A percentile compares a stretch with the other conserved stretches of the same genome.
phyloP scores from a whole-genome alignment of 164 flowering plant species.

The Macadamia tetraphylla region DNA sequence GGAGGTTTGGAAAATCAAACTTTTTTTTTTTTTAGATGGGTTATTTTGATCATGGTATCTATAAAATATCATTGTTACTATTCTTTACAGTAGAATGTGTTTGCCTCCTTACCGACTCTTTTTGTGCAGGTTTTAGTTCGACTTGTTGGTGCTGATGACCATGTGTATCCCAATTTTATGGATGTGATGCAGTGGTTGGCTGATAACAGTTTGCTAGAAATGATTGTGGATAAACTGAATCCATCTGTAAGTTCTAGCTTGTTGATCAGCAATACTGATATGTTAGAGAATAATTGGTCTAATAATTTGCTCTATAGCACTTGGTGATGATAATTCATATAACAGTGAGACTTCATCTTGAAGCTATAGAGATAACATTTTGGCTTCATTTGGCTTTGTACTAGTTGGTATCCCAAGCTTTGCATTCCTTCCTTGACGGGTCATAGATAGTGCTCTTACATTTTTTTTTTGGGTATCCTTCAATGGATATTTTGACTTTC shows the following conservation, averaged over 20 bases:
- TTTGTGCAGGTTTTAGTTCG: slow-evolving; percentile 73
- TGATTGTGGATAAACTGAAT: slow-evolving; percentile 90
- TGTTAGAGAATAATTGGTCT: no score
- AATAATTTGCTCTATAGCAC: no score
- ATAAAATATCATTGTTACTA: not conserved
- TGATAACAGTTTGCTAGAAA: slow-evolving; percentile 83
- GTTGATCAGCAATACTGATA: not conserved
- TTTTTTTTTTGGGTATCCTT: no score
- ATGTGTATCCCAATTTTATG: slow-evolving; percentile 71
- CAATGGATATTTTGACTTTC: no score
- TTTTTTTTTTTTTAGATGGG: not conserved
- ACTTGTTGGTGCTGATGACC: slow-evolving; percentile 91
- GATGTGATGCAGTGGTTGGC: slow-evolving; percentile 98
- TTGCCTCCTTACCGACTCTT: slow-evolving; percentile 12
- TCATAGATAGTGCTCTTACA: no score
- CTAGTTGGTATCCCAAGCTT: no score
- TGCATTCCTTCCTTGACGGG: no score
- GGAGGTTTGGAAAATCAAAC: slow-evolving; percentile 55
- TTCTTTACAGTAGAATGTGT: not conserved
- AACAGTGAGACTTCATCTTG: no score
- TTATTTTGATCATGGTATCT: not conserved
- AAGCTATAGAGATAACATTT: no score
- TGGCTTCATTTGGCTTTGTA: no score
- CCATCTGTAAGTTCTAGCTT: slow-evolving; percentile 63
- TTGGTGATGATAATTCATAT: no score